Evolutionary conservation across 495 filamentous ascomycete genomes (phyloP).

Genomic region (Melanomma pulvis-pyrius): DNA sequence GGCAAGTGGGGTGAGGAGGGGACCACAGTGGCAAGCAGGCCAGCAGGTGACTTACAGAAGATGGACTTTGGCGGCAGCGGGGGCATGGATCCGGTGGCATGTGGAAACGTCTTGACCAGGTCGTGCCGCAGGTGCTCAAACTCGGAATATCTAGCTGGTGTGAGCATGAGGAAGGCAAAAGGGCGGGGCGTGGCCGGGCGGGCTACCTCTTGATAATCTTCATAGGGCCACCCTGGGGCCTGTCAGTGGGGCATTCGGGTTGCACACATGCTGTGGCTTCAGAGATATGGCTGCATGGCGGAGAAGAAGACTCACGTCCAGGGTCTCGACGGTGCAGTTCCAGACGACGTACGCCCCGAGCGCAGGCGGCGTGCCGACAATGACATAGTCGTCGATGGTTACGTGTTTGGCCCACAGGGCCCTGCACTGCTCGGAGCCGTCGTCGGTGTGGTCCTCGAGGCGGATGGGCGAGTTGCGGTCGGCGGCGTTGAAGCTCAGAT

Average conservation of each 20-base stretch:
- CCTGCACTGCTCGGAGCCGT: slow-evolving; percentile 61
- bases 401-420: slow-evolving; percentile 70
- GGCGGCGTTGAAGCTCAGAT: slow-evolving; percentile 36
- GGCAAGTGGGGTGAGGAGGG: slow-evolving; percentile 25
- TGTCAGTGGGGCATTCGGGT: slow-evolving; percentile 22
- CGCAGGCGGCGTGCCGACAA: slow-evolving; percentile 64
- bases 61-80: slow-evolving; percentile 70
- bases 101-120: slow-evolving; percentile 65
- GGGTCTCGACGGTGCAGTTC: slow-evolving; percentile 70
- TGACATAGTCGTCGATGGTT: slow-evolving; percentile 65
- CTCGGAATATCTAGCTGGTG: slow-evolving; percentile 64
- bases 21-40: background rate
- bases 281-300: slow-evolving; percentile 8
- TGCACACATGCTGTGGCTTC: slow-evolving; percentile 2
- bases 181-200: background rate
- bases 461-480: slow-evolving; percentile 55
- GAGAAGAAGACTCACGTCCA: slow-evolving; percentile 58
- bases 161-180: background rate
- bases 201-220: slow-evolving; percentile 61
- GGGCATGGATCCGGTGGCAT: slow-evolving; percentile 65
- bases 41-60: slow-evolving; percentile 57
- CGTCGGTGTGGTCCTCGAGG: slow-evolving; percentile 72
- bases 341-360: slow-evolving; percentile 75
- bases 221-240: slow-evolving; percentile 59
- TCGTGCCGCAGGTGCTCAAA: slow-evolving; percentile 65